phyloP scores from a whole-genome alignment of 1,139 yeast species.

The Blastobotrys petasosporus region DNA sequence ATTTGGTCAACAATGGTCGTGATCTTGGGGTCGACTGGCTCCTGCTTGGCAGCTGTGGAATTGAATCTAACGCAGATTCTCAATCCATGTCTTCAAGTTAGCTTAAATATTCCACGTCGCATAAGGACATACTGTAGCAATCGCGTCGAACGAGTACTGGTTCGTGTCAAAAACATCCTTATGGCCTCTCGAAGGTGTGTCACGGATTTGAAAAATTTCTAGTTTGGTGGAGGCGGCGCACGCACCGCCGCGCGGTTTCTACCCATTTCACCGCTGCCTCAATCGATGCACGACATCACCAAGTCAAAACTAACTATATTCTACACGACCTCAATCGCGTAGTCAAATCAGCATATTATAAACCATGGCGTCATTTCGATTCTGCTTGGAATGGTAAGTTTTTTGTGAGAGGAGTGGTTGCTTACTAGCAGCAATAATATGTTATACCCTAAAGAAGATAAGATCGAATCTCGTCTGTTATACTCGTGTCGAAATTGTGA shows the following conservation, averaged over 20 bases:
- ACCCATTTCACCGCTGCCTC: not conserved
- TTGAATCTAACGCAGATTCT: slow-evolving; percentile 39
- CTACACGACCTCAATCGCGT: not conserved
- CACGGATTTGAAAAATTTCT: not conserved
- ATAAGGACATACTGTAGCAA: slow-evolving; percentile 19
- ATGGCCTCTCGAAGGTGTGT: not conserved
- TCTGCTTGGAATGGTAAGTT: slow-evolving; percentile 75
- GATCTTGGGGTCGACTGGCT: slow-evolving; percentile 82
- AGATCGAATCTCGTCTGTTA: slow-evolving; percentile 56
- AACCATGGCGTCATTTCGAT: slow-evolving; percentile 79
- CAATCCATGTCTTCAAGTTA: not conserved
- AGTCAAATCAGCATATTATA: not conserved
- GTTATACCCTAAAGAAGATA: slow-evolving; percentile 98
- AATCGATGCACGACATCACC: not conserved
- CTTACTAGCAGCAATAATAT: slow-evolving; percentile 62
- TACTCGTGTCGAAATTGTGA: slow-evolving; percentile 95
- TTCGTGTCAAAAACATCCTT: slow-evolving; percentile 26
- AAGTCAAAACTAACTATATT: too few species aligned
- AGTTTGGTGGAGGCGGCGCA: not conserved
- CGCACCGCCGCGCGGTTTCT: slow-evolving; percentile 1
- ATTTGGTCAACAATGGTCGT: slow-evolving; percentile 82
- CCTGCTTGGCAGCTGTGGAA: slow-evolving; percentile 44
- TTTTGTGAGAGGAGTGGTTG: slow-evolving; percentile 6
- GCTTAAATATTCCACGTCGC: too few species aligned
- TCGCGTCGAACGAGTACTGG: slow-evolving; percentile 31